phyloP scores from a whole-genome alignment of 257 asterid species.

The Solanum bulbocastanum region DNA sequence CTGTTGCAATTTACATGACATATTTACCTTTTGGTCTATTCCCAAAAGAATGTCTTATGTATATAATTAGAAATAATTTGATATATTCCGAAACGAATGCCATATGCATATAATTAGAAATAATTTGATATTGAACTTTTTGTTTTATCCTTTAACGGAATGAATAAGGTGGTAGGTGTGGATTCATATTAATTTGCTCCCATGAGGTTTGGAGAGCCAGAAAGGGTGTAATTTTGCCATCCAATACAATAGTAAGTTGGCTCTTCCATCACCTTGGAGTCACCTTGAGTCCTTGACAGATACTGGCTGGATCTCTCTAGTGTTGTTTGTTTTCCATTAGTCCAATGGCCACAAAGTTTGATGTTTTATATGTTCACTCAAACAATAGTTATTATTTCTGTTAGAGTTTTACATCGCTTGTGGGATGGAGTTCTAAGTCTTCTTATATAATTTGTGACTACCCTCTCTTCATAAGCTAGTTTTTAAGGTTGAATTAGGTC shows the following conservation, averaged over 20 bases:
- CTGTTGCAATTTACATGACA: no score
- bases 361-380: not conserved
- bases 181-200: not conserved
- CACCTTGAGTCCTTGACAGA: not conserved
- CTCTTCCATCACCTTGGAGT: not conserved
- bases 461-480: not conserved
- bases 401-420: not conserved
- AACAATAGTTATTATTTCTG: not conserved
- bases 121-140: no score
- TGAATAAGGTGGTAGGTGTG: not conserved
- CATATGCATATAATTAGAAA: no score
- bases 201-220: not conserved
- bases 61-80: no score
- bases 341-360: not conserved
- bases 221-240: not conserved
- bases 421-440: not conserved
- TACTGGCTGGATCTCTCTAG: not conserved
- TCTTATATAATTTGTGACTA: not conserved
- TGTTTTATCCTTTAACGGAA: not conserved
- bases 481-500: not conserved
- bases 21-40: no score
- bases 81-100: no score
- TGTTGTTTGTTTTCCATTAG: not conserved
- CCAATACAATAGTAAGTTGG: not conserved
- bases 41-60: no score